Percentiles rank a stretch among this genome's conserved stretches.
Conservation (phyloP, 345 rosid genomes). For the Eucalyptus urophylla region DNA sequence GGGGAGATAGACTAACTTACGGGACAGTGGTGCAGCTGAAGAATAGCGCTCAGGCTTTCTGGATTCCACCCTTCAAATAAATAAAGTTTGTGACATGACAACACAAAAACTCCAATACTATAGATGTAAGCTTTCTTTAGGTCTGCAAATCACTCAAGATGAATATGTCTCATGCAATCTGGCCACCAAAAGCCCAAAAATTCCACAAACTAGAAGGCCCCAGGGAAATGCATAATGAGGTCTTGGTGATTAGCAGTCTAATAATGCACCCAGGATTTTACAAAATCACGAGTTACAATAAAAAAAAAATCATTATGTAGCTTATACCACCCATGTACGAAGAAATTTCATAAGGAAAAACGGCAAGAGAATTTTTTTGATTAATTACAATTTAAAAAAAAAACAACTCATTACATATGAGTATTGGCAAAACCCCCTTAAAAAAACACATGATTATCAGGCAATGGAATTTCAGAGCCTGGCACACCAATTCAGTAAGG, state of each 20-base stretch:
- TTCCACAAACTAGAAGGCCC: background rate
- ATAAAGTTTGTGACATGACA: slow-evolving; percentile 2
- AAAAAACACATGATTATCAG: background rate
- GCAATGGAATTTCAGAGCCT: background rate
- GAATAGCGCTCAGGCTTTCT: slow-evolving; percentile 97
- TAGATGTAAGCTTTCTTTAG: background rate
- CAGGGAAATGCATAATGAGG: background rate
- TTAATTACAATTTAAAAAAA: background rate
- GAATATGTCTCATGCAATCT: too few relatives aligned
- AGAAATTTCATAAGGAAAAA: background rate
- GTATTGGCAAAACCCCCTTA: background rate
- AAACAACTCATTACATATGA: background rate
- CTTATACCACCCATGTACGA: background rate
- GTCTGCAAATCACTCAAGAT: background rate
- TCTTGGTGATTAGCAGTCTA: background rate
- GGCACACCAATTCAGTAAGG: background rate
- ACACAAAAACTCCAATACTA: too few relatives aligned
- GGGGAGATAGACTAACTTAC: slow-evolving; percentile 23
- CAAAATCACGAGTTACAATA: background rate
- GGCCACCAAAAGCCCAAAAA: background rate
- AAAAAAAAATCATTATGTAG: background rate
- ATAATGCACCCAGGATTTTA: background rate
- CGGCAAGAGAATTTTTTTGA: background rate
- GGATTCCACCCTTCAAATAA: slow-evolving; percentile 72
- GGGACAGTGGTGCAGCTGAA: slow-evolving; percentile 90